Evolutionary conservation across 371 early-diverging fungal species (phyloP), one percentile per base, ranked within the genome.

Genomic region (Spraguea lophii): DNA sequence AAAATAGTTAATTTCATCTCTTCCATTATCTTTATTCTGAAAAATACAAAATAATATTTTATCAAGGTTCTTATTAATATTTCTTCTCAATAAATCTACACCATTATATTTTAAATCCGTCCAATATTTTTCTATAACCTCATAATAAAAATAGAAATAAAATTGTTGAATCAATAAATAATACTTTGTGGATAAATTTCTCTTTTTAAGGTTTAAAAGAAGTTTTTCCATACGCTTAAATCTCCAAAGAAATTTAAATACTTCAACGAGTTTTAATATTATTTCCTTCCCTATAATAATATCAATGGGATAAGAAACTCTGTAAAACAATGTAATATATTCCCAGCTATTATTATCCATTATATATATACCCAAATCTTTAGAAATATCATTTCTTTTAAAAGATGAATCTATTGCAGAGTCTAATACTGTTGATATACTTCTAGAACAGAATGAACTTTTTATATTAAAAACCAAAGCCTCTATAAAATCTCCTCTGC

Each of bases 231-330:
- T 39, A 25, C 37, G 37, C 48, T 65, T 62, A 1, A 65, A n/a
- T 30, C 56, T 57, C 63, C 61, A 69, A 10, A 69, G 39, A 45
- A 65, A 59, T 46, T 61, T 57, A 50, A 65, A 69, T 15, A 57
- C 54, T 2, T 27, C 21, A 10, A 41, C 39, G 21, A 69, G 47
- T 36, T 53, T 59, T 9, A 54, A 17, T 13, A 48, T 36, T 17
- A 57, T 39, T 20, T 50, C 56, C 25, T 55, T 57, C 3, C 50
- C 41, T 13, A 62, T 12, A 7, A 62, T 3, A n/a, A 45, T 15
- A 20, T 23, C 56, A 27, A 59, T 35, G 6, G 58, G 62, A 42
- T 52, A 51, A 21, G 38, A 24, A 10, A 59, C 24, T 2, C 56
- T 49, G 25, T 48, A 59, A 20, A 56, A 59, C 0, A 68, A 44